Conservation (phyloP, 768 basidiomycete genomes). For the Leccinum broughii region DNA sequence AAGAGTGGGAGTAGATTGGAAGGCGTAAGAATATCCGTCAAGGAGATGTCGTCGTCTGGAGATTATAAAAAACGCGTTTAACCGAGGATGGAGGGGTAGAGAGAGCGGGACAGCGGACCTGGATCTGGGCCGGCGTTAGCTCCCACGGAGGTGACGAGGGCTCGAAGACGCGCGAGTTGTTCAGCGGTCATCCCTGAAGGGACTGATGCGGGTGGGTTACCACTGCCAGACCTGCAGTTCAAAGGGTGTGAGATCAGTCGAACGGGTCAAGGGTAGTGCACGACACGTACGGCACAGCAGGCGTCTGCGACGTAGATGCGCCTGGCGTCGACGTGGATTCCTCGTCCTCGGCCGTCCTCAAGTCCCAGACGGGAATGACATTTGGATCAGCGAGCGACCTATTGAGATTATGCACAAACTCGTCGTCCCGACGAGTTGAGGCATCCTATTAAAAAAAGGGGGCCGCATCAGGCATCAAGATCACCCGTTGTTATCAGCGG, state of each 20-base stretch:
- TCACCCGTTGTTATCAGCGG: not conserved
- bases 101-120: conserved; percentile 12
- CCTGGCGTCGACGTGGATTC: conserved; percentile 46
- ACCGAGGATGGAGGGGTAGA: not conserved
- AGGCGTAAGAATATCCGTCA: conserved; percentile 76
- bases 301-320: conserved; percentile 35
- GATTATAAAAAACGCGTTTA: conserved; percentile 7
- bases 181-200: conserved; percentile 48
- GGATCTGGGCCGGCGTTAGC: conserved; percentile 27
- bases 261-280: not conserved
- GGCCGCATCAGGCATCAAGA: not conserved
- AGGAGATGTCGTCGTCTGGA: conserved; percentile 51
- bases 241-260: not conserved
- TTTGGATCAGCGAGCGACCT: conserved; percentile 67
- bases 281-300: conserved; percentile 31
- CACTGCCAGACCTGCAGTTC: conserved; percentile 11
- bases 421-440: conserved; percentile 63
- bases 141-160: conserved; percentile 50
- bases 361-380: conserved; percentile 59
- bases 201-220: conserved; percentile 6
- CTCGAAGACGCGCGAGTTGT: conserved; percentile 62
- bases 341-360: conserved; percentile 38
- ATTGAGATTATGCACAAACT: conserved; percentile 74
- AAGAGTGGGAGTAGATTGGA: conserved; percentile 74
- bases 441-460: conserved; percentile 50